Evolutionary conservation across 176 grass and related monocot species (phyloP).

Genomic region (Zoysia pacifica): DNA sequence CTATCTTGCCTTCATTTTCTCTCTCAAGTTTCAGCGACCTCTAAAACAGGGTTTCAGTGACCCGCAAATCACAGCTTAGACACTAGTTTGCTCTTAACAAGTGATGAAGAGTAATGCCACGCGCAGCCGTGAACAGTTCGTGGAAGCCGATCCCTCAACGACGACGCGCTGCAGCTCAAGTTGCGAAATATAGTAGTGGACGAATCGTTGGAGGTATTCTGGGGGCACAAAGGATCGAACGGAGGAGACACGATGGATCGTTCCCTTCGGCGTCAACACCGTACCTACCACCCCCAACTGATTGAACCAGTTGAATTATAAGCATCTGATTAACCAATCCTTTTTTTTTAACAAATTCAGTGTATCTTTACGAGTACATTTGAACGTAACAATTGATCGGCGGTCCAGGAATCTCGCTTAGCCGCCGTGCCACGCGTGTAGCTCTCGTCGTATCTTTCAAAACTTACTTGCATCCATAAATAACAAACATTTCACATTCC

Average conservation of each 20-base stretch:
- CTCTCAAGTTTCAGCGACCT: no score
- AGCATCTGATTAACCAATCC: not conserved
- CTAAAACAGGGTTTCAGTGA: not conserved
- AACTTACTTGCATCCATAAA: not conserved
- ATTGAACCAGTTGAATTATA: conserved; percentile 27
- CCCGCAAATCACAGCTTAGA: not conserved
- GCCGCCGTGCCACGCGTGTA: not conserved
- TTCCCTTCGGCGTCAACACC: not conserved
- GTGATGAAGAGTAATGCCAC: not conserved
- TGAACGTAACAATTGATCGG: no score
- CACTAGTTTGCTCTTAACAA: not conserved
- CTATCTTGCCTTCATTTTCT: no score
- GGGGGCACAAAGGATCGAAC: no score
- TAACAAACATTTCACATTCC: not conserved
- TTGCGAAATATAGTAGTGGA: not conserved
- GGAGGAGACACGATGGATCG: no score
- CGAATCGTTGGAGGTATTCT: no score
- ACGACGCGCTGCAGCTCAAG: not conserved
- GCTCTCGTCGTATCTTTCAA: not conserved
- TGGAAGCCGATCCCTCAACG: conserved; percentile 29
- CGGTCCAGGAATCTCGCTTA: conserved; percentile 3
- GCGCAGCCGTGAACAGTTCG: conserved; percentile 14
- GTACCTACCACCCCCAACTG: conserved; percentile 15
- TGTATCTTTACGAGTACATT: no score
- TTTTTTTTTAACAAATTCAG: not conserved